Evolutionary conservation across 768 basidiomycete species (phyloP), one percentile per base, ranked within the genome.

Genomic region (Boletellus sp.): DNA sequence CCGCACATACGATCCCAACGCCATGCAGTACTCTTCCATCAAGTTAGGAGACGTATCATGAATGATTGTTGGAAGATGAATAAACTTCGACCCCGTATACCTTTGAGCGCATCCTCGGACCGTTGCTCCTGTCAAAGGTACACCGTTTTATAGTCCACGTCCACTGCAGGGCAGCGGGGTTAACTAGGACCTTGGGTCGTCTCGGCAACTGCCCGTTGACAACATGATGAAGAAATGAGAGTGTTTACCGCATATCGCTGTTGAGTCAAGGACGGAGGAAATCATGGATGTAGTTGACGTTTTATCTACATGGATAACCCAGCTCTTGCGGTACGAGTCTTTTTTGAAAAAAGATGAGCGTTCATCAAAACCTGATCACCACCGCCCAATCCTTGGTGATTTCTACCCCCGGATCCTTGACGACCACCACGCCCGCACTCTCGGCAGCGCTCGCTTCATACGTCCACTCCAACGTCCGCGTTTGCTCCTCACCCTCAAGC

Each of bases 371-470:
- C 20, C 36, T 42, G 31, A 75, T 63, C 36, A 66, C 62, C 38
- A 91, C 77, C 41, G 71, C 70, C 89, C 89, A 92, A 61, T 90
- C 84, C 36, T 74, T 69, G 24, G 75, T 70, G 45, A 90, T 69
- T 36, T 66, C 62, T 11, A 81, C 76, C 49, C 67, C 79, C 3
- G 89, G 89, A 64, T 92, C 85, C 70, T 85, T 89, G 67, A 99
- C 80, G 2, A 75, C 72, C 51, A 98, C 71, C 48, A 82, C 67
- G 59, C 85, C 85, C 20, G 89, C 81, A n/a, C 38, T 57, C 4
- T 53, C 52, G 3, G 81, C 86, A 54, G 77, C 74, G 22, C 91
- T 90, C 6, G 75, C 71, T 17, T 66, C 72, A 62, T 76, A 96
- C 47, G 79, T 78, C 81, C 85, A 97, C 36, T 79, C 76, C 49